Percentiles rank a stretch among this genome's conserved stretches.
These are phyloP conservation scores for Stropharia rugosoannulata DNA, from an alignment of 768 basidiomycete genomes.

Conservation along the genomic window DNA sequence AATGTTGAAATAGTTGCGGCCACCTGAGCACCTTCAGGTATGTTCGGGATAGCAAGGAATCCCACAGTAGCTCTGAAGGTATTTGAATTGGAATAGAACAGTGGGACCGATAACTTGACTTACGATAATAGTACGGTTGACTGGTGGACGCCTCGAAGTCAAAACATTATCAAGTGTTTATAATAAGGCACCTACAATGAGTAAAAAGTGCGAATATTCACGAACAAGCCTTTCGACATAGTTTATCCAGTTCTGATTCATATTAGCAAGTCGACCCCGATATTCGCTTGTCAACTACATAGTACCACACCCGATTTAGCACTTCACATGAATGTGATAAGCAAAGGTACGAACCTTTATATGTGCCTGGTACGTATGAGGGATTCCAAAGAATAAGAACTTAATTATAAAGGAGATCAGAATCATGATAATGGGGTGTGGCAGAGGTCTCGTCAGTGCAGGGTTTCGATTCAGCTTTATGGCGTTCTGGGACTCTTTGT, in stretches of 20 bases:
- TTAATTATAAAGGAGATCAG: constrained; percentile 38
- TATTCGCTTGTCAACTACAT: constrained; percentile 41
- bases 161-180: not conserved
- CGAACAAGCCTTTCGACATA: constrained; percentile 50
- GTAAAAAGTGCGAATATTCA: constrained; percentile 56
- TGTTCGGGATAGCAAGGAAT: constrained; percentile 42
- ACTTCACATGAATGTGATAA: not conserved
- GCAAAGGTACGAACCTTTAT: constrained; percentile 30
- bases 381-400: constrained; percentile 50
- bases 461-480: constrained; percentile 17
- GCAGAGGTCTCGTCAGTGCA: constrained; percentile 12
- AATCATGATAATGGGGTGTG: constrained; percentile 23
- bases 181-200: constrained; percentile 40
- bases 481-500: constrained; percentile 25
- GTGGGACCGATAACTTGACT: constrained; percentile 17
- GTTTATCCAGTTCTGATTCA: constrained; percentile 48
- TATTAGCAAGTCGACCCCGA: constrained; percentile 44
- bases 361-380: constrained; percentile 48
- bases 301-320: not conserved
- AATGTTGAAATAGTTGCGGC: constrained; percentile 46
- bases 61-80: constrained; percentile 46
- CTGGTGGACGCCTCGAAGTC: constrained; percentile 21
- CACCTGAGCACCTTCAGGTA: constrained; percentile 33
- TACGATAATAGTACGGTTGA: constrained; percentile 55
- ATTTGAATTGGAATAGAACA: not conserved